phyloP scores from a whole-genome alignment of 495 filamentous ascomycete genomes.

The Xylaria longipes region DNA sequence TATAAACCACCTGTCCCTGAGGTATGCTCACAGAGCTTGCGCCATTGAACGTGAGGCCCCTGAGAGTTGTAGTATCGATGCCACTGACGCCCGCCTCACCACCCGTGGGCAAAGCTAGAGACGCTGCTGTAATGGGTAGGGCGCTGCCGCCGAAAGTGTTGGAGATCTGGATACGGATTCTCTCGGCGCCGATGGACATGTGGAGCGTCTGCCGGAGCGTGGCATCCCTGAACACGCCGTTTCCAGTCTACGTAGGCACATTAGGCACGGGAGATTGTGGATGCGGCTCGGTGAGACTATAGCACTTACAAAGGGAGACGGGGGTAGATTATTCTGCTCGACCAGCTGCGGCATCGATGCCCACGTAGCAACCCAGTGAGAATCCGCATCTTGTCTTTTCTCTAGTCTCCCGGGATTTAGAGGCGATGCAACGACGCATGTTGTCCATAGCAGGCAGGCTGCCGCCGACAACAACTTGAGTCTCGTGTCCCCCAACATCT shows the following conservation, averaged over 20 bases:
- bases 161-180: conserved; percentile 68
- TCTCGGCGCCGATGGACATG: conserved; percentile 59
- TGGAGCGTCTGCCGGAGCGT: conserved; percentile 74
- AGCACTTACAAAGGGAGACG: conserved; percentile 61
- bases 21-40: conserved; percentile 60
- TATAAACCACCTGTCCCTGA: conserved; percentile 62
- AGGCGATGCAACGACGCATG: conserved; percentile 29
- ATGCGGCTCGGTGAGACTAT: background rate
- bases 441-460: conserved; percentile 33
- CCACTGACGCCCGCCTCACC: conserved; percentile 57
- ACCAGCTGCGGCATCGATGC: conserved; percentile 71
- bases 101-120: conserved; percentile 60
- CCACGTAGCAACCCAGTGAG: conserved; percentile 72
- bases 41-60: conserved; percentile 64
- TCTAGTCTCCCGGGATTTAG: background rate
- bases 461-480: conserved; percentile 24
- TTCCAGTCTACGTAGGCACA: conserved; percentile 30
- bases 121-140: conserved; percentile 65
- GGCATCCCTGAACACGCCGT: conserved; percentile 52
- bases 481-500: conserved; percentile 14
- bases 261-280: background rate
- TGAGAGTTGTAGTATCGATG: conserved; percentile 58
- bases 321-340: conserved; percentile 67
- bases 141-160: conserved; percentile 71
- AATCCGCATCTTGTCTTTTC: conserved; percentile 36